Evolutionary conservation across 352 stramenopile genomes (phyloP).

Genomic region (Vaucheria bursata): DNA sequence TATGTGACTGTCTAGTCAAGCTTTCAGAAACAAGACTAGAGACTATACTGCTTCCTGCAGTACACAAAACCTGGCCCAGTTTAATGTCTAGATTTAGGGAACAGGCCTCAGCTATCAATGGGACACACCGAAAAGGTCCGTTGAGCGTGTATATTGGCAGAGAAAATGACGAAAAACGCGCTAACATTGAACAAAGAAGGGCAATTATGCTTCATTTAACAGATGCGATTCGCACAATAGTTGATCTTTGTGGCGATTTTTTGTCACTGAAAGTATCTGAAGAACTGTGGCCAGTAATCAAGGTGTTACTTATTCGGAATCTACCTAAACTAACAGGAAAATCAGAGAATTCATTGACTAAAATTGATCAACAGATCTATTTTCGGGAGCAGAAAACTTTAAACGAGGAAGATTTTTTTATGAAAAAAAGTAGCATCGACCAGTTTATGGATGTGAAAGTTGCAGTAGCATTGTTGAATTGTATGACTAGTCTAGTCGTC

Average conservation of each 20-base stretch:
- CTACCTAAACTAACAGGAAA: neutral
- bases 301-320: neutral
- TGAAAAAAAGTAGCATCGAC: neutral
- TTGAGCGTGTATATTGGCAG: neutral
- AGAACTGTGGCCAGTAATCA: slow-evolving; percentile 35
- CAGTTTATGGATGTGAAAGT: neutral
- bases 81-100: slow-evolving; percentile 28
- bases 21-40: slow-evolving; percentile 16
- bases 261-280: slow-evolving; percentile 30
- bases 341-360: too few species aligned
- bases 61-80: slow-evolving; percentile 24
- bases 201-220: slow-evolving; percentile 20
- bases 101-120: neutral
- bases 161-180: neutral
- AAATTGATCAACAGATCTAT: too few species aligned
- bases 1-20: slow-evolving; percentile 31
- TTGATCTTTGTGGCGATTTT: slow-evolving; percentile 39
- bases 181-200: slow-evolving; percentile 5
- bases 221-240: slow-evolving; percentile 18
- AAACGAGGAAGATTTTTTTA: neutral
- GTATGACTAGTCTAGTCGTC: neutral
- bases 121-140: neutral
- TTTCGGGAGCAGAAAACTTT: too few species aligned
- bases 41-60: slow-evolving; percentile 22
- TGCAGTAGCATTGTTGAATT: neutral